Percentiles rank a stretch among this genome's conserved stretches.
phyloP scores from a whole-genome alignment of 192 early-diverging fungal species.

The Thoreauomyces humboldtii region DNA sequence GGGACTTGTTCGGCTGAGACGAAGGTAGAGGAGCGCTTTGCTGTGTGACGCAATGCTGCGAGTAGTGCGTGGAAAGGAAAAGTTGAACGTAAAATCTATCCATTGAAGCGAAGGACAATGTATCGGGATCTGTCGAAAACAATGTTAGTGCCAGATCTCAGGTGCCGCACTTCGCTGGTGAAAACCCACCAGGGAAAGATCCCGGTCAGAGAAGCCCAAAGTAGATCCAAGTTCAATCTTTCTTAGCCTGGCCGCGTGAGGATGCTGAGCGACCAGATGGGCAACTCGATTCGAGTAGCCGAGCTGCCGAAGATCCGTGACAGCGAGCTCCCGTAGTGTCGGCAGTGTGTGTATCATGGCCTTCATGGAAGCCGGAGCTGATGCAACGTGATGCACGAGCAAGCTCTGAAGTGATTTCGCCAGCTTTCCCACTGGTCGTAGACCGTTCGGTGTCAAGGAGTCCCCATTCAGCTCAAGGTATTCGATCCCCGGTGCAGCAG shows the following conservation, averaged over 20 bases:
- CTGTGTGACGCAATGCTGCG: conserved; percentile 29
- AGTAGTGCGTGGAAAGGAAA: conserved; percentile 42
- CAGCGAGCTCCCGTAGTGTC: conserved; percentile 36
- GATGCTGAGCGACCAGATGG: conserved; percentile 22
- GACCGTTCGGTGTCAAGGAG: conserved; percentile 13
- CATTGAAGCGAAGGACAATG: conserved; percentile 39
- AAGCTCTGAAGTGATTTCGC: conserved; percentile 30
- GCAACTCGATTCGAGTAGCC: conserved; percentile 29
- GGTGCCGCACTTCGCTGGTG: not conserved
- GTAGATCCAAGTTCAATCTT: conserved; percentile 41
- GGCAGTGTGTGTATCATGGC: not conserved
- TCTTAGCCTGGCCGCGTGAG: not conserved
- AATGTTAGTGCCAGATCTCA: too few species aligned
- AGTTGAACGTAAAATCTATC: conserved; percentile 47
- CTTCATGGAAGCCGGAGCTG: not conserved
- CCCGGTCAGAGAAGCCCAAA: conserved; percentile 37
- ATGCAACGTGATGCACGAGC: conserved; percentile 37
- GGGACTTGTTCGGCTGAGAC: conserved; percentile 31
- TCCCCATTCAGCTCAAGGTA: conserved; percentile 50
- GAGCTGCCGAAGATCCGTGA: conserved; percentile 39
- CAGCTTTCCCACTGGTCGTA: conserved; percentile 24
- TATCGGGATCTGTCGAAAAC: conserved; percentile 8
- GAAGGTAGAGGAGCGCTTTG: conserved; percentile 32
- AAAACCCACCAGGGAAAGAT: conserved; percentile 12
- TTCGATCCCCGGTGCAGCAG: conserved; percentile 26